These are phyloP conservation scores for Xylaria sp. DNA, from an alignment of 2,329 filamentous ascomycete species.

Conservation along the genomic window DNA sequence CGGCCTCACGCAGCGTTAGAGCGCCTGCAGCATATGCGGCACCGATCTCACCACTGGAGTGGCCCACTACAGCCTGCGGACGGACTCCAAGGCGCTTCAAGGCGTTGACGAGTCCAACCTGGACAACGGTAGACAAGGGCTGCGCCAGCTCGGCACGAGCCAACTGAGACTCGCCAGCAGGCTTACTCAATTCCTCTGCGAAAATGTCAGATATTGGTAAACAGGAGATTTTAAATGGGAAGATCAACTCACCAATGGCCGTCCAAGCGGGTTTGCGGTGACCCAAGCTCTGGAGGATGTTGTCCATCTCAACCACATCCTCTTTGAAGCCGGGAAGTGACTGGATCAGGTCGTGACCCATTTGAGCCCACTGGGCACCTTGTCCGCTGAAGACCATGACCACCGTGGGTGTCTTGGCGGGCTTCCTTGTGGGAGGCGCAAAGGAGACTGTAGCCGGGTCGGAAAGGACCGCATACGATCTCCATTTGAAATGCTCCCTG, in stretches of 20 bases:
- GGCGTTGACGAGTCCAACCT: slow-evolving; percentile 18
- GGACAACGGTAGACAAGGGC: slow-evolving; percentile 22
- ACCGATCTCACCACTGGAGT: slow-evolving; percentile 38
- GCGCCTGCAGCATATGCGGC: slow-evolving; percentile 39
- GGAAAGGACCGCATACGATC: slow-evolving; percentile 13
- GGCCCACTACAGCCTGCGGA: slow-evolving; percentile 17
- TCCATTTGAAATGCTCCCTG: slow-evolving; percentile 18
- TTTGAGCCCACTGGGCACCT: slow-evolving; percentile 10
- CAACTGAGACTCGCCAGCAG: too few species aligned
- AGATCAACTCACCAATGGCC: too few species aligned
- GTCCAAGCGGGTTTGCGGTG: neutral
- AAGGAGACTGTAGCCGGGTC: neutral
- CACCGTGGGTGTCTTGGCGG: neutral
- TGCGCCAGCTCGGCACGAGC: slow-evolving; percentile 20
- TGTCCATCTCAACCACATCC: slow-evolving; percentile 2
- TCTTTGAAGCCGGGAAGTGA: neutral
- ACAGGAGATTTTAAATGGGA: too few species aligned
- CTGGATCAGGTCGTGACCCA: slow-evolving; percentile 1
- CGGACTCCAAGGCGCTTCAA: slow-evolving; percentile 10
- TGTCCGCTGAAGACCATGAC: slow-evolving; percentile 11
- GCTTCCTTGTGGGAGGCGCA: neutral
- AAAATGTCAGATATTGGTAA: too few species aligned
- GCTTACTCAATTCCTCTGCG: neutral
- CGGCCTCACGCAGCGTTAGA: slow-evolving; percentile 34
- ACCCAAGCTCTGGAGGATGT: neutral